Percentiles rank a stretch among this genome's conserved stretches.
Evolutionary conservation across 1,139 yeast genomes (phyloP).

Genomic region (Fermentozyma sake): DNA sequence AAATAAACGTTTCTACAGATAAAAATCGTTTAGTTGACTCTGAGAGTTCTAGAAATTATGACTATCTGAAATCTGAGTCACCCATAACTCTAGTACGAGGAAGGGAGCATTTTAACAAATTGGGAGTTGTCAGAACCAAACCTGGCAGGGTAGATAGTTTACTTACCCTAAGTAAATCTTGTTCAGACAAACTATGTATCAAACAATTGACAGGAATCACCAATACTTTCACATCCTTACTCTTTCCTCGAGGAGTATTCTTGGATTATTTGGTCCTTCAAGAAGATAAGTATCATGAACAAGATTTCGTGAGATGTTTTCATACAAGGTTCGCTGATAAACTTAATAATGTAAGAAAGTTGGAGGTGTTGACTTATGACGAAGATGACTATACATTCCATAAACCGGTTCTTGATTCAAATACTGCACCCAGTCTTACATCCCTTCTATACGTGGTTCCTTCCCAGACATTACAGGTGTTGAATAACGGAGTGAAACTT

Average conservation of each 20-base stretch:
- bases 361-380: slow-evolving; percentile 20
- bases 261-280: slow-evolving; percentile 56
- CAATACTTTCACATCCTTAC: slow-evolving; percentile 41
- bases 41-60: too few relatives aligned
- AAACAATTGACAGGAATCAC: slow-evolving; percentile 62
- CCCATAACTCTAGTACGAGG: slow-evolving; percentile 59
- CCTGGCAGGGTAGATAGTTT: slow-evolving; percentile 85
- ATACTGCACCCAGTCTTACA: slow-evolving; percentile 29
- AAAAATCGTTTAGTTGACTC: too few relatives aligned
- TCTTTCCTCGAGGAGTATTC: slow-evolving; percentile 41
- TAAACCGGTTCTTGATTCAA: slow-evolving; percentile 15
- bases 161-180: slow-evolving; percentile 70
- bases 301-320: slow-evolving; percentile 54
- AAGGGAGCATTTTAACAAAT: slow-evolving; percentile 49
- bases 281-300: slow-evolving; percentile 17
- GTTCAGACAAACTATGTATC: slow-evolving; percentile 76
- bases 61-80: too few relatives aligned
- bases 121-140: slow-evolving; percentile 77
- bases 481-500: slow-evolving; percentile 51
- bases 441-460: slow-evolving; percentile 32
- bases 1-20: too few relatives aligned
- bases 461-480: slow-evolving; percentile 29
- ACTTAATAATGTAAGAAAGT: slow-evolving; percentile 7
- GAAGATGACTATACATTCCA: slow-evolving; percentile 23
- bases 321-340: slow-evolving; percentile 21